phyloP scores from a whole-genome alignment of 345 rosid genomes.

The Moricandia moricandioides region DNA sequence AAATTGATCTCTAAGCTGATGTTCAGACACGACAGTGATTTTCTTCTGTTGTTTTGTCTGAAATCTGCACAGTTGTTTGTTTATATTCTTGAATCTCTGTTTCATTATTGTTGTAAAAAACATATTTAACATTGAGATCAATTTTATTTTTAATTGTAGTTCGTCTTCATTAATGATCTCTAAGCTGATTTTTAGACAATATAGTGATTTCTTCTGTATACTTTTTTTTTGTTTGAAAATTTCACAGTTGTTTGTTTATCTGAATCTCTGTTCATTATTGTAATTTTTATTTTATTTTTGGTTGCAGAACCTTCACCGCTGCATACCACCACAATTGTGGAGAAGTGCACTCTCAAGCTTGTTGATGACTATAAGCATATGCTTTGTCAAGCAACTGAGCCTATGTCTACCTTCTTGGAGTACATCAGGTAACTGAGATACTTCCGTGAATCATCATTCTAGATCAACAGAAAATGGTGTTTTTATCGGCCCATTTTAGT shows the following conservation, averaged over 20 bases:
- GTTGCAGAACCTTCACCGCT: constrained; percentile 91
- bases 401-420: constrained; percentile 89
- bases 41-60: too few species aligned
- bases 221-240: too few species aligned
- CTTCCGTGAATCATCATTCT: not conserved
- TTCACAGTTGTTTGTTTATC: too few species aligned
- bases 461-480: not conserved
- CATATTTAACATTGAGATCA: too few species aligned
- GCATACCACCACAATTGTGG: constrained; percentile 97
- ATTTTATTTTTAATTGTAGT: too few species aligned
- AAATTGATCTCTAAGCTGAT: too few species aligned
- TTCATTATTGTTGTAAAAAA: not conserved
- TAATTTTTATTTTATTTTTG: not conserved
- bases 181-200: too few species aligned
- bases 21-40: too few species aligned
- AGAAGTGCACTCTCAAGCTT: constrained; percentile 94
- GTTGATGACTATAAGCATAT: constrained; percentile 97
- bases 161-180: too few species aligned
- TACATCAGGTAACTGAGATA: constrained; percentile 72
- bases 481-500: not conserved
- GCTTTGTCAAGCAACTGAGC: constrained; percentile 96
- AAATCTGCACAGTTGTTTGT: not conserved
- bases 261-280: not conserved
- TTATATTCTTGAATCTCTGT: too few species aligned
- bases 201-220: too few species aligned